Base-by-base conservation (phyloP, 2,329 filamentous ascomycete species). In the Neofusicoccum parvum region DNA sequence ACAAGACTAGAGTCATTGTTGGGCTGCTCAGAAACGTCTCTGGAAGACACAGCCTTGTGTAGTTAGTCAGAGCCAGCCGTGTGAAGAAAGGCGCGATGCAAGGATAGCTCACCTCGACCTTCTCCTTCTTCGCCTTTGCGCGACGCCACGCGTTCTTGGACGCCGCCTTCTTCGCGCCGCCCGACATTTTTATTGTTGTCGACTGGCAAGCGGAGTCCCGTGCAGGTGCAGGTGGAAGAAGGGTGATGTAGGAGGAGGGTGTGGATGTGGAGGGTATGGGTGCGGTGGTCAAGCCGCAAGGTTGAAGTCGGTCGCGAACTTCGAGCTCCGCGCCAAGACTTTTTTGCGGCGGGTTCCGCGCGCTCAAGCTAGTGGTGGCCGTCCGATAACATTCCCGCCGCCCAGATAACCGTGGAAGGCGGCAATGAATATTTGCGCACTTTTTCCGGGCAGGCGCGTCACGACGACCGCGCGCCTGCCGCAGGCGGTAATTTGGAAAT, bases 81-180 rank as follows among this genome's bases (percentile, higher is more conserved):
- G 3, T 20, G 36, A n/a, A 32, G 34, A 53, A 45, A 51, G 11
- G 58, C 6, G 50, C 15, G 37, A 7, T 20, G 17, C 9, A 20
- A 11, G 39, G 12, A 20, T 17, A 59, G 69, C 76, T 81, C 77
- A 86, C 81, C 70, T 87, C 80, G 73, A 88, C 88, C 82, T 96
- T 96, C 76, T 92, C 88, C 73, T 92, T 91, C 88, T 97, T 97
- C 87, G 95, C 97, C 84, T 94, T 94, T 56, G 92, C 91, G 78
- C 94, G 89, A 78, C 93, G 88, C 83, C 94, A 90, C 80, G 96
- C 92, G 80, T 97, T 97, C 84, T 97, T 98, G 77, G 90, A 39
- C 39, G 27, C 34, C 23, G 41, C 43, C 36, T 53, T 46, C 39
- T 54, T 49, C 34, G 62, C 27, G 37, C 50, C 43, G 62, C 49